These are phyloP conservation scores for Rosellinia necatrix DNA, from an alignment of 2,329 filamentous ascomycete genomes.

Conservation along the genomic window DNA sequence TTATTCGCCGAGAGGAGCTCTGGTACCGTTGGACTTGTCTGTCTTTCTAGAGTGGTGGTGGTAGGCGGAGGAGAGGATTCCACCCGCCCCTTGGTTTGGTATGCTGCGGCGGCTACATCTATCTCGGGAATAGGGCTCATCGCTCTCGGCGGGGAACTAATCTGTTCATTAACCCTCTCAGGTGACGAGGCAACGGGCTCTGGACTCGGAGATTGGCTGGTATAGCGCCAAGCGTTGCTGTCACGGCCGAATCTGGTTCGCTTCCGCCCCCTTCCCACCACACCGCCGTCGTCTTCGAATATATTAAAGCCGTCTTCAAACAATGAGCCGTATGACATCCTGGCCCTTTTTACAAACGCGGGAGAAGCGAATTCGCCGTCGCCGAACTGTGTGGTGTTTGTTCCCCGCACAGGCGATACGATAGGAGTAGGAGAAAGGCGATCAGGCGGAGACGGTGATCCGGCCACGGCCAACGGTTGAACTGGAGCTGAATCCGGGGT, in stretches of 20 bases:
- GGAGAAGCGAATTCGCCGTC: constrained; percentile 72
- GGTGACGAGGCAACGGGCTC: constrained; percentile 44
- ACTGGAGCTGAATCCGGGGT: neutral
- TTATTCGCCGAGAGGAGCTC: neutral
- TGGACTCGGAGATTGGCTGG: constrained; percentile 72
- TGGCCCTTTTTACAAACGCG: constrained; percentile 74
- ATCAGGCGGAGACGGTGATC: neutral
- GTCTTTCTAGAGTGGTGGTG: constrained; percentile 10
- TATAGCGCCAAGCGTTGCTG: constrained; percentile 74
- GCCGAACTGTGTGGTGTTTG: constrained; percentile 43
- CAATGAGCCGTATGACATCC: constrained; percentile 70
- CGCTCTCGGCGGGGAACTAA: constrained; percentile 29
- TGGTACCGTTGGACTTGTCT: neutral
- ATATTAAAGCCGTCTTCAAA: constrained; percentile 68
- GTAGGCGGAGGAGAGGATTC: constrained; percentile 23
- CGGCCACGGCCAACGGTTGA: neutral
- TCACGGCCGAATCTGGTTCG: constrained; percentile 69
- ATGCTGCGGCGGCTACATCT: constrained; percentile 45
- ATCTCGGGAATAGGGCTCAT: constrained; percentile 30
- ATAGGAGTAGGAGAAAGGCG: constrained; percentile 6
- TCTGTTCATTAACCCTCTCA: constrained; percentile 19
- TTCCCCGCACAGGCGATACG: constrained; percentile 41
- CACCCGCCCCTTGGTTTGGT: constrained; percentile 46
- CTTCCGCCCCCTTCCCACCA: constrained; percentile 68
- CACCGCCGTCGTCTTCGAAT: constrained; percentile 70